Evolutionary conservation across 2,329 filamentous ascomycete species (phyloP).

Genomic region (Pyricularia pennisetigena): DNA sequence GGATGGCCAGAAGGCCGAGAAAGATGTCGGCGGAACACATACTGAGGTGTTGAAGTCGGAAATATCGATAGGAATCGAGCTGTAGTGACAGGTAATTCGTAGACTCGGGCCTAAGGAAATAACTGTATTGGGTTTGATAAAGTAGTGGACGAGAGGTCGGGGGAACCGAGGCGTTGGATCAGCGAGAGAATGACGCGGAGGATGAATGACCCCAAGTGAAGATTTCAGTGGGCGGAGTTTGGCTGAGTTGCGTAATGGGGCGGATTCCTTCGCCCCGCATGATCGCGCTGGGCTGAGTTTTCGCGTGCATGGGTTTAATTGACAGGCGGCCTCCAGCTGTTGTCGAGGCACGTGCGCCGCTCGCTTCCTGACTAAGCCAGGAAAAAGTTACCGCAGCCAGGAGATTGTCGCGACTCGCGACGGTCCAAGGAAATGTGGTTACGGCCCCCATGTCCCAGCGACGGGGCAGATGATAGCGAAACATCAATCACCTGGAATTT

Average conservation of each 20-base stretch:
- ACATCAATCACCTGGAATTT: background rate
- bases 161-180: background rate
- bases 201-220: background rate
- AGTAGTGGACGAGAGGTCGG: background rate
- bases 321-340: background rate
- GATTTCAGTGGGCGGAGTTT: background rate
- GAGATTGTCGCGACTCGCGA: background rate
- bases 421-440: background rate
- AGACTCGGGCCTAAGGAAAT: background rate
- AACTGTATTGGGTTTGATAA: background rate
- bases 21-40: constrained; percentile 56
- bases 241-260: background rate
- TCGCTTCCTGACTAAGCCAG: background rate
- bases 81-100: background rate
- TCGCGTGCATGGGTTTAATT: background rate
- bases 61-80: background rate
- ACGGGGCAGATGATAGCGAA: background rate
- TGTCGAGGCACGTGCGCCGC: background rate
- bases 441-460: background rate
- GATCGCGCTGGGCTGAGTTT: background rate
- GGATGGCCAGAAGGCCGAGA: constrained; percentile 51
- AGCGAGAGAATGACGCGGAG: background rate
- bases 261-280: background rate
- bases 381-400: background rate
- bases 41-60: constrained; percentile 7